These are phyloP conservation scores for Musa schizocarpa DNA, from an alignment of 176 grass and related monocot species.

Conservation along the genomic window DNA sequence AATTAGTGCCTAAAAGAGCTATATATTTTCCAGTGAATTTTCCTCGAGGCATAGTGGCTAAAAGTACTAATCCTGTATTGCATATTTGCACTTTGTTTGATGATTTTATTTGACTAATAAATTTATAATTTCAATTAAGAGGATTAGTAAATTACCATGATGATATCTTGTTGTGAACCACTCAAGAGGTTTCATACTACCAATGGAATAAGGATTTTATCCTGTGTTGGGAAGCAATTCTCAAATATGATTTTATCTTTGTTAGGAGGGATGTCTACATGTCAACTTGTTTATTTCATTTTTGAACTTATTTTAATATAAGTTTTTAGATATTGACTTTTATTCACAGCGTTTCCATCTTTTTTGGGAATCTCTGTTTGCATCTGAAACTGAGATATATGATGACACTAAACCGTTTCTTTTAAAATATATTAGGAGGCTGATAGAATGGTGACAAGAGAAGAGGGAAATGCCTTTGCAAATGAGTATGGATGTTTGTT, in stretches of 20 bases:
- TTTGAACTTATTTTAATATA: too few species aligned
- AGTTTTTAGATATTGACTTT: too few species aligned
- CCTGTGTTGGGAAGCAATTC: too few species aligned
- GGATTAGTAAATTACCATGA: too few species aligned
- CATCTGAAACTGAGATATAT: background rate
- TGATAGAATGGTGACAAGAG: conserved; percentile 75
- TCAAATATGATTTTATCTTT: too few species aligned
- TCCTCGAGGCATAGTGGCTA: background rate
- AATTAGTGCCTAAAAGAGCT: background rate
- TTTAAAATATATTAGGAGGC: conserved; percentile 30
- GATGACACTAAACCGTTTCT: conserved; percentile 12
- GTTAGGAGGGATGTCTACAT: too few species aligned
- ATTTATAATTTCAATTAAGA: too few species aligned
- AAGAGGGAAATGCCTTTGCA: conserved; percentile 89
- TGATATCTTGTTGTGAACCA: too few species aligned
- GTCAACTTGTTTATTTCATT: too few species aligned
- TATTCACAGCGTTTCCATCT: too few species aligned
- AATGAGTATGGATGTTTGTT: conserved; percentile 73
- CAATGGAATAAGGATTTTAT: too few species aligned
- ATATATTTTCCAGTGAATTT: background rate
- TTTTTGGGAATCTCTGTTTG: background rate
- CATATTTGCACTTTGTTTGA: background rate
- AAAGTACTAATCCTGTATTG: background rate
- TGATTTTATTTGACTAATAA: background rate
- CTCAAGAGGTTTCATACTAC: too few species aligned